These are phyloP conservation scores for Nicotiana attenuata DNA, from an alignment of 257 asterid species.

Conservation along the genomic window DNA sequence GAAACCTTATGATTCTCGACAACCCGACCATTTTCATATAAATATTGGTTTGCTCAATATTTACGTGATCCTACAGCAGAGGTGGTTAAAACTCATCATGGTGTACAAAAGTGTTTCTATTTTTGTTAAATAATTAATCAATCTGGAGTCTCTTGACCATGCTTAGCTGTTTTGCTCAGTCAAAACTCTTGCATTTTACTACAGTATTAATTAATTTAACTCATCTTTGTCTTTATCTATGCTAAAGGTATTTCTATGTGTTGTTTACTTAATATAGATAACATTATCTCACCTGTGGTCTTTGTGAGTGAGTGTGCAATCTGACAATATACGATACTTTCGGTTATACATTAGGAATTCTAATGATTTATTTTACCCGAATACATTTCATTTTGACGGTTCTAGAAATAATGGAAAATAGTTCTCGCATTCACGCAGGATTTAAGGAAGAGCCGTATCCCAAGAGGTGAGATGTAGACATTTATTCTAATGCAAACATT, in stretches of 20 bases:
- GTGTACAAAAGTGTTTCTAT: not conserved
- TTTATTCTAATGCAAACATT: too few relatives aligned
- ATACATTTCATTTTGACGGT: not conserved
- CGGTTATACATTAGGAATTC: not conserved
- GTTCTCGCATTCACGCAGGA: too few relatives aligned
- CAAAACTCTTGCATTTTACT: not conserved
- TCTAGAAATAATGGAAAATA: not conserved
- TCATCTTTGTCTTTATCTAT: not conserved
- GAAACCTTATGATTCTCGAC: too few relatives aligned
- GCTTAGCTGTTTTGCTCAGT: constrained; percentile 10
- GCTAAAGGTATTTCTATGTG: not conserved
- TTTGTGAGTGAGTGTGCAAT: not conserved
- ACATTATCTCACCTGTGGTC: not conserved
- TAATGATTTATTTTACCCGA: not conserved
- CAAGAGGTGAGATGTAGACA: too few relatives aligned
- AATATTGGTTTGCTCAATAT: too few relatives aligned
- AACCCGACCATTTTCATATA: too few relatives aligned
- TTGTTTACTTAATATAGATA: not conserved
- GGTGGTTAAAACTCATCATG: not conserved
- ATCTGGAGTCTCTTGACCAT: constrained; percentile 4
- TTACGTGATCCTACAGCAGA: not conserved
- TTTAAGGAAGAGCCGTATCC: too few relatives aligned
- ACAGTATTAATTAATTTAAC: not conserved
- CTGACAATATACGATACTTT: constrained; percentile 1
- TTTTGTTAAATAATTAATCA: not conserved